A percentile compares a stretch with the other conserved stretches of the same genome.
These are phyloP conservation scores for Gossypium davidsonii DNA, from an alignment of 441 rosid species.

Conservation along the genomic window DNA sequence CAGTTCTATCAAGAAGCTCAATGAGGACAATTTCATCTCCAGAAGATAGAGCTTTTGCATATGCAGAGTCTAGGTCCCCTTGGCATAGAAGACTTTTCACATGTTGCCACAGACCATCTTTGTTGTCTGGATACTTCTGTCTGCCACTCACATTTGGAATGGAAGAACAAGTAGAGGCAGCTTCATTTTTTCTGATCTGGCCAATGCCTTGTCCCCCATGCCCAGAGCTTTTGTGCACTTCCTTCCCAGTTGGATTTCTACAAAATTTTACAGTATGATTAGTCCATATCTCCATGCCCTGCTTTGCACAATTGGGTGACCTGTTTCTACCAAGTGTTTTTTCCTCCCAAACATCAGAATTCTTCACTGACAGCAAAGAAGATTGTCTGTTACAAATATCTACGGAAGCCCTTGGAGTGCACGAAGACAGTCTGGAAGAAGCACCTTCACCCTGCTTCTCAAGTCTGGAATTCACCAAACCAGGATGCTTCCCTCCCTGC, in stretches of 20 bases:
- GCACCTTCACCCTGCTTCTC: slow-evolving; percentile 44
- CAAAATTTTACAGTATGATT: slow-evolving; percentile 30
- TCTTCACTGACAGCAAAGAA: slow-evolving; percentile 38
- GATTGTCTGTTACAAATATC: slow-evolving; percentile 45
- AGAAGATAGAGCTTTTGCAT: slow-evolving; percentile 60
- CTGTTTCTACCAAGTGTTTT: slow-evolving; percentile 41
- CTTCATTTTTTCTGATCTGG: slow-evolving; percentile 32
- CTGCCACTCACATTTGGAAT: slow-evolving; percentile 32
- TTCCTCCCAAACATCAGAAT: slow-evolving; percentile 46
- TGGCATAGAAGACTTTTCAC: slow-evolving; percentile 49
- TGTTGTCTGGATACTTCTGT: slow-evolving; percentile 30
- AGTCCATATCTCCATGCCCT: slow-evolving; percentile 38
- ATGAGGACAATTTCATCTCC: slow-evolving; percentile 58
- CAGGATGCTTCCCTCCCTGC: slow-evolving; percentile 35
- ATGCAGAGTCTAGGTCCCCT: slow-evolving; percentile 77
- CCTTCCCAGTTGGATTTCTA: slow-evolving; percentile 37
- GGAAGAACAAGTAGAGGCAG: slow-evolving; percentile 29
- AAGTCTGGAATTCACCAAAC: slow-evolving; percentile 36
- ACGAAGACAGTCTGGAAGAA: slow-evolving; percentile 56
- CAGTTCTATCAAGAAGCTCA: slow-evolving; percentile 81
- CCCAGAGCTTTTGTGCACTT: slow-evolving; percentile 37
- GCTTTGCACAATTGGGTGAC: slow-evolving; percentile 34
- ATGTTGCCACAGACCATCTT: slow-evolving; percentile 45
- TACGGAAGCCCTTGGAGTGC: slow-evolving; percentile 61
- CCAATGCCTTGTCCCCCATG: slow-evolving; percentile 31